These are phyloP conservation scores for Myotisia sp. DNA, from an alignment of 2,329 filamentous ascomycete species.

Conservation along the genomic window DNA sequence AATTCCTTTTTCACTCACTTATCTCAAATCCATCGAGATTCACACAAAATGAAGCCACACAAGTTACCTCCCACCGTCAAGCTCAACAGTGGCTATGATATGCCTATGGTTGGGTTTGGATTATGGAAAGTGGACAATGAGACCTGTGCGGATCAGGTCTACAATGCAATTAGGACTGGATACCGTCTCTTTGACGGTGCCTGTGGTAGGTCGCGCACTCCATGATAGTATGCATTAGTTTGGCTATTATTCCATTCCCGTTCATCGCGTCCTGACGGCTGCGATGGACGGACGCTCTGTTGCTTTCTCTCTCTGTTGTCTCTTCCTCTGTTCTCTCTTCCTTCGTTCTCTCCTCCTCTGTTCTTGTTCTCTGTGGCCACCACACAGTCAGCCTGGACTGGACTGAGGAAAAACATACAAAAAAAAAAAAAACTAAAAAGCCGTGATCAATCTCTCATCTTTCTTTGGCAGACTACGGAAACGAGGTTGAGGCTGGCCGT, in stretches of 20 bases:
- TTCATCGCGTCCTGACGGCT: too few relatives aligned
- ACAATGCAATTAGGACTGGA: conserved; percentile 52
- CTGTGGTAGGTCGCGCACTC: conserved; percentile 31
- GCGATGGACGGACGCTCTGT: background rate
- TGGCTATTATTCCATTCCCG: background rate
- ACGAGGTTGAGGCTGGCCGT: conserved; percentile 63
- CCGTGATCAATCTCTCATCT: background rate
- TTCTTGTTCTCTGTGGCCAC: background rate
- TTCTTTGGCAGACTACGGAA: conserved; percentile 55
- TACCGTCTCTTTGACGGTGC: conserved; percentile 49
- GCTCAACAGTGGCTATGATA: conserved; percentile 20
- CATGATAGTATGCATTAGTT: too few relatives aligned
- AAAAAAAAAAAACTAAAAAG: too few relatives aligned
- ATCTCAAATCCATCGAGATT: too few relatives aligned
- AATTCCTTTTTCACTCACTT: too few relatives aligned
- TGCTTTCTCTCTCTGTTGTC: conserved; percentile 1
- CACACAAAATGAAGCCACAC: too few relatives aligned
- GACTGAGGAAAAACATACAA: too few relatives aligned
- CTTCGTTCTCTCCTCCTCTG: too few relatives aligned
- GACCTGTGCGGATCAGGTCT: conserved; percentile 59
- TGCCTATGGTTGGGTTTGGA: conserved; percentile 33
- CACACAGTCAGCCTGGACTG: background rate
- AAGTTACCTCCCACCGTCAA: conserved; percentile 11
- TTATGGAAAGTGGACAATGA: conserved; percentile 73
- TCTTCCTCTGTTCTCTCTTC: background rate